These are phyloP conservation scores for Trichaptum fuscoviolaceum DNA, from an alignment of 768 basidiomycete genomes.

Conservation along the genomic window DNA sequence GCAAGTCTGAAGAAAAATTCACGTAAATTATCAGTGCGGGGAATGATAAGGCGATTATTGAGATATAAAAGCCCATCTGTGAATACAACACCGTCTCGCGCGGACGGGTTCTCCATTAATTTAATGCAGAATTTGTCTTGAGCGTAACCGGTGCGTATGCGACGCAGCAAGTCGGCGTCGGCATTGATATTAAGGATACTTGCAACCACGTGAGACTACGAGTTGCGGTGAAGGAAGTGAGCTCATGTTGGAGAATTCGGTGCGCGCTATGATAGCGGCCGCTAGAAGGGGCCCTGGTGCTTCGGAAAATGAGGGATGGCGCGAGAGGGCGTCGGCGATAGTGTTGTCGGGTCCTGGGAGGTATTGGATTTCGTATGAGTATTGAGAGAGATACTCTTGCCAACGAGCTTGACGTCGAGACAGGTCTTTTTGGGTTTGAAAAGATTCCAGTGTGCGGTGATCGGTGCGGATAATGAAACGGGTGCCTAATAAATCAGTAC, in stretches of 20 bases:
- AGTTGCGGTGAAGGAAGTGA: not conserved
- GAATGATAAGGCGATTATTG: slow-evolving; percentile 18
- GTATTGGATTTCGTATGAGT: no score
- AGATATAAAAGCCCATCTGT: slow-evolving; percentile 16
- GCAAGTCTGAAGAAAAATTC: slow-evolving; percentile 16
- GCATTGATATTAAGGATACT: no score
- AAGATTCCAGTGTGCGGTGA: slow-evolving; percentile 32
- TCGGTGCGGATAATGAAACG: slow-evolving; percentile 29
- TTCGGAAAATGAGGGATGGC: slow-evolving; percentile 17
- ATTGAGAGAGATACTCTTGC: no score
- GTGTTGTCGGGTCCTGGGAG: no score
- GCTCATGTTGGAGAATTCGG: not conserved
- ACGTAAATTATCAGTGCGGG: slow-evolving; percentile 4
- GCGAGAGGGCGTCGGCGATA: slow-evolving; percentile 36
- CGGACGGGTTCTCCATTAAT: not conserved
- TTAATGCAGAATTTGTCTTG: slow-evolving; percentile 12
- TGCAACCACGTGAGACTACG: not conserved
- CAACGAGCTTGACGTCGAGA: no score
- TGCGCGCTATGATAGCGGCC: not conserved
- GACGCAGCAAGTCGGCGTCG: no score
- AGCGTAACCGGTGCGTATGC: slow-evolving; percentile 11
- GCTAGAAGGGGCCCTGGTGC: not conserved
- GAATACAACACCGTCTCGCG: not conserved
- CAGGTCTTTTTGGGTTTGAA: slow-evolving; percentile 27
- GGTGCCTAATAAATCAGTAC: slow-evolving; percentile 17